A percentile compares a stretch with the other conserved stretches of the same genome.
Evolutionary conservation across 2,329 filamentous ascomycete genomes (phyloP).

Genomic region (Zasmidium citrigriseum): DNA sequence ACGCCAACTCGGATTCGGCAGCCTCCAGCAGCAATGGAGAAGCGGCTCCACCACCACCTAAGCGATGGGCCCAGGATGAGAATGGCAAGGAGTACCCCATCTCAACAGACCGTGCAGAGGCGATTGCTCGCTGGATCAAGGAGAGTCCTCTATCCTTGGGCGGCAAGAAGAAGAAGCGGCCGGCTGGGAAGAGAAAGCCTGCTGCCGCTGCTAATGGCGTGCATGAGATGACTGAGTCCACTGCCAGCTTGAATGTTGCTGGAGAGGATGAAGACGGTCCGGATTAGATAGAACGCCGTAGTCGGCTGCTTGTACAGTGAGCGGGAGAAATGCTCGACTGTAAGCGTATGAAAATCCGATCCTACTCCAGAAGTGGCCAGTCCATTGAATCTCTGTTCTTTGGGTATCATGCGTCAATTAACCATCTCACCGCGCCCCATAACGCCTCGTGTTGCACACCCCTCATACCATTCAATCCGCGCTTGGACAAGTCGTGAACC

Average conservation of each 20-base stretch:
- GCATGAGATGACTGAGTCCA: constrained; percentile 10
- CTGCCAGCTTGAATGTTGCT: constrained; percentile 7
- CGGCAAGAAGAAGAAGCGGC: constrained; percentile 36
- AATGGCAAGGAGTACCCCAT: constrained; percentile 70
- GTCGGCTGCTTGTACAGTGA: neutral
- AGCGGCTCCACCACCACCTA: constrained; percentile 37
- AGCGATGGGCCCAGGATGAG: constrained; percentile 65
- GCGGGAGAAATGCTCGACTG: neutral
- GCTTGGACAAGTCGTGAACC: too few species aligned
- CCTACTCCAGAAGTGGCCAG: neutral
- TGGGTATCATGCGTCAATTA: neutral
- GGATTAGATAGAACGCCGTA: constrained; percentile 13
- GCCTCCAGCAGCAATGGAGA: constrained; percentile 5
- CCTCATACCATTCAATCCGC: too few species aligned
- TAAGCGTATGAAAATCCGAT: neutral
- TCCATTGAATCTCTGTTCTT: neutral
- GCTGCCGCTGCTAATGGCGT: constrained; percentile 17
- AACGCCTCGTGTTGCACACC: neutral
- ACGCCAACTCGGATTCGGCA: constrained; percentile 3
- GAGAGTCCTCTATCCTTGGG: constrained; percentile 47
- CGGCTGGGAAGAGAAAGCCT: constrained; percentile 33
- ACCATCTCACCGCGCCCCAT: neutral
- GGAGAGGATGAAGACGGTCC: constrained; percentile 26
- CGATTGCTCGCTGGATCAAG: constrained; percentile 69
- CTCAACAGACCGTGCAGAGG: constrained; percentile 67